Evolutionary conservation across 2,329 filamentous ascomycete genomes (phyloP), one percentile per base, ranked within the genome.

Genomic region (Aspergillus japonicus): DNA sequence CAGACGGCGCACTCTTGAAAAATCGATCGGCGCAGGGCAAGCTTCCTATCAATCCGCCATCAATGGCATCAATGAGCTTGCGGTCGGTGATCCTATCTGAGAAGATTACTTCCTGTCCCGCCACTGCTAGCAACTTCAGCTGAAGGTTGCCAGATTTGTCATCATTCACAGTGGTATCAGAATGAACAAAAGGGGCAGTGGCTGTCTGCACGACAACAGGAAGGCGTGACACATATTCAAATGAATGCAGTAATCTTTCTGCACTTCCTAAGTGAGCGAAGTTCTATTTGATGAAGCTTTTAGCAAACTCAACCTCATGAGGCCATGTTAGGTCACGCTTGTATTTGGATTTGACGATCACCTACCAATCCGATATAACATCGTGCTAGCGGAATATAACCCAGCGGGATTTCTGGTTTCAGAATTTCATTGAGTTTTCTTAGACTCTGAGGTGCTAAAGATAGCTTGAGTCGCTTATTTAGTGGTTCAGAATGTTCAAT

Each of bases 381-480:
- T 16, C 71, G 69, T 55, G 64, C 67, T 31, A 77, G 61, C 44
- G 73, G 69, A 52, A 77, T 71, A 59, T 75, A 74, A 0, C 70
- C 71, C 31, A 58, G n/a, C 49, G 70, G 70, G 6, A 64, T 59
- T 50, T 65, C 54, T 35, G 56, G 58, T 3, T 50, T 26, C 5
- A 66, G 66, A 6, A 67, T 16, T 1, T 67, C 66, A 49, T 63
- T 58, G 14, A 61, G 23, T 2, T 65, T 24, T 10, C 59, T 49
- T 16, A 74, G 60, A 19, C 64, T 70, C 14, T 58, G 62, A 26
- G 57, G 19, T 10, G 52, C 62, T 31, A 62, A 57, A 48, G 59
- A 21, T 50, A 69, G 26, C 62, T 74, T 77, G 61, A 71, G 73
- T 54, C 74, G 73, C 63, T 77, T 77, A 19, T 49, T 67, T 11